Percentiles rank a stretch among this genome's conserved stretches.
These are phyloP conservation scores for Paraconiothyrium brasiliense DNA, from an alignment of 2,329 filamentous ascomycete genomes.

Conservation along the genomic window DNA sequence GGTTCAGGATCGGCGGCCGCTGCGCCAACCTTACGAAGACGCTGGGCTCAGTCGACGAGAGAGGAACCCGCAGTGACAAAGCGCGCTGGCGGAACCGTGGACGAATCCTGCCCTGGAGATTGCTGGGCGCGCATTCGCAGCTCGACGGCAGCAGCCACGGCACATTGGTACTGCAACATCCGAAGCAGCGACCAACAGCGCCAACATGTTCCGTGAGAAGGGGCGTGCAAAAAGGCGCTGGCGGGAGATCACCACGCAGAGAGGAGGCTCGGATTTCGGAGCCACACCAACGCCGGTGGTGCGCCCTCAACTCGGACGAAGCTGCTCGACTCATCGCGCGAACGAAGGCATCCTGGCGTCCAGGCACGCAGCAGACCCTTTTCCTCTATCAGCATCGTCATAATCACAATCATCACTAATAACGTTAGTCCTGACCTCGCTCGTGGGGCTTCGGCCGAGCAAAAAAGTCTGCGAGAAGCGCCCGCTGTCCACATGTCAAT, in stretches of 20 bases:
- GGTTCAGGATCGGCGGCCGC: slow-evolving; percentile 40
- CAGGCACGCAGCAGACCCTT: slow-evolving; percentile 5
- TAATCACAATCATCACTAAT: slow-evolving; percentile 32
- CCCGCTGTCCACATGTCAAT: slow-evolving; percentile 23
- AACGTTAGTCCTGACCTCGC: slow-evolving; percentile 26
- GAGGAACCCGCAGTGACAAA: slow-evolving; percentile 42
- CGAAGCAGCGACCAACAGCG: slow-evolving; percentile 15
- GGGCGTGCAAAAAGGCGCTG: slow-evolving; percentile 12
- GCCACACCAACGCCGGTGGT: slow-evolving; percentile 24
- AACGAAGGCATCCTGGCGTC: slow-evolving; percentile 8
- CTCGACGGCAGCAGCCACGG: slow-evolving; percentile 7
- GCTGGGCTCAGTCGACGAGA: slow-evolving; percentile 36
- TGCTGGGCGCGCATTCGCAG: slow-evolving; percentile 24
- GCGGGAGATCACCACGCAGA: slow-evolving; percentile 25
- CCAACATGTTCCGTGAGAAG: background rate
- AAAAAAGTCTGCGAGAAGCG: slow-evolving; percentile 15
- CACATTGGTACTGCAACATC: slow-evolving; percentile 20
- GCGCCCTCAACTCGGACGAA: slow-evolving; percentile 26
- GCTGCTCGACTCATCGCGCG: slow-evolving; percentile 14
- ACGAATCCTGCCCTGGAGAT: slow-evolving; percentile 29
- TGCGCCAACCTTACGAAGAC: slow-evolving; percentile 50
- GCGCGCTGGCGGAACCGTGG: slow-evolving; percentile 37
- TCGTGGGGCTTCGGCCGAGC: slow-evolving; percentile 36
- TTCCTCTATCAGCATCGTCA: slow-evolving; percentile 29
- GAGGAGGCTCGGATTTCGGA: slow-evolving; percentile 29